Conservation (phyloP, 495 filamentous ascomycete genomes). For the Aspergillus indologenus region DNA sequence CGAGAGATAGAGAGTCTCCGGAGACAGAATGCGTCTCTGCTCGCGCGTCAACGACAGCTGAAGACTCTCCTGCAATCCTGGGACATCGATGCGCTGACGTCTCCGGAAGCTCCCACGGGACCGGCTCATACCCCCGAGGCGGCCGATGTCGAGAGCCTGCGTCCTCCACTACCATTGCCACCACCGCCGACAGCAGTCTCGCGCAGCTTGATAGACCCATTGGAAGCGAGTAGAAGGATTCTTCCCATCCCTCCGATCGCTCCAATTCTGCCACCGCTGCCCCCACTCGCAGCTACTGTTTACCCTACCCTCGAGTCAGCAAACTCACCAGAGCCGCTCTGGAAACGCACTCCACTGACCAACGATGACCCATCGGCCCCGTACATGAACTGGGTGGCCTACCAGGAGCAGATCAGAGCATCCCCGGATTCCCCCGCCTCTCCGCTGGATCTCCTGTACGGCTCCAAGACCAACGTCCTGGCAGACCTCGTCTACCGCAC, state of each 20-base stretch:
- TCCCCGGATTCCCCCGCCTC: slow-evolving; percentile 25
- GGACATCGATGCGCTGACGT: slow-evolving; percentile 3
- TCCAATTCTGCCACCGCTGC: not conserved
- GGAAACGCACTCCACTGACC: slow-evolving; percentile 25
- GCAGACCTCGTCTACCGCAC: slow-evolving; percentile 25
- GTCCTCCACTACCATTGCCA: not conserved
- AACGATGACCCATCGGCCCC: slow-evolving; percentile 19
- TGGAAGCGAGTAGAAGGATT: not conserved
- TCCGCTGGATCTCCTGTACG: slow-evolving; percentile 29
- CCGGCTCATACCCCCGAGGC: not conserved
- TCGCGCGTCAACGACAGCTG: slow-evolving; percentile 17
- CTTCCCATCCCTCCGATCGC: not conserved
- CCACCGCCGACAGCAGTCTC: not conserved
- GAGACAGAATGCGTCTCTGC: slow-evolving; percentile 23
- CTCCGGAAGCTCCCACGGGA: not conserved
- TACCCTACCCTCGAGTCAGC: too few relatives aligned
- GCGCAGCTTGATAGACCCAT: not conserved
- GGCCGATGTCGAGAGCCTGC: not conserved
- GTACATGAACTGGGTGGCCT: slow-evolving; percentile 16
- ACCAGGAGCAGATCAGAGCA: slow-evolving; percentile 17
- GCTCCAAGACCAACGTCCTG: slow-evolving; percentile 25
- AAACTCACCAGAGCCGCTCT: not conserved
- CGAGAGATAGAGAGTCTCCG: slow-evolving; percentile 24
- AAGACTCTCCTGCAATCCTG: slow-evolving; percentile 22
- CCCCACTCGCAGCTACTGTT: not conserved